These are phyloP conservation scores for Buddleja alternifolia DNA, from an alignment of 257 asterid species.

Conservation along the genomic window DNA sequence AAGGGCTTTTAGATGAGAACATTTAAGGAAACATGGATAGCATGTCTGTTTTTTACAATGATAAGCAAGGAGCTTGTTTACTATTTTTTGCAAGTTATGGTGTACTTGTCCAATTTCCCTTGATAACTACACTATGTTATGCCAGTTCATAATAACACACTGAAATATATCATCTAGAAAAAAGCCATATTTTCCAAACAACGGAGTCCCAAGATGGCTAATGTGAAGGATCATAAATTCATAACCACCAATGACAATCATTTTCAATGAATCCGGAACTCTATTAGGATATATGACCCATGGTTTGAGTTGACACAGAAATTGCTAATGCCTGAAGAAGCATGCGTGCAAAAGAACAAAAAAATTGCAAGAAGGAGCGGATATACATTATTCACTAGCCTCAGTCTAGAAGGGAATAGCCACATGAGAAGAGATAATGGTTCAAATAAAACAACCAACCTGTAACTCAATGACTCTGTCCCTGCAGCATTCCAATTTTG, in stretches of 20 bases:
- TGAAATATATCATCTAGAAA: background rate
- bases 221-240: background rate
- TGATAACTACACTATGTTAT: background rate
- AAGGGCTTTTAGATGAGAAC: background rate
- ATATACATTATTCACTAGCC: background rate
- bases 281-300: background rate
- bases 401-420: slow-evolving; percentile 23
- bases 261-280: background rate
- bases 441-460: slow-evolving; percentile 51
- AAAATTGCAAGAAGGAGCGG: slow-evolving; percentile 14
- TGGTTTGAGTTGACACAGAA: background rate
- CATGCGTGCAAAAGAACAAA: slow-evolving; percentile 12
- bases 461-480: slow-evolving; percentile 61
- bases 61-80: background rate
- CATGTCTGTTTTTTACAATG: background rate
- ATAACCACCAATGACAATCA: background rate
- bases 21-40: background rate
- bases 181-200: background rate
- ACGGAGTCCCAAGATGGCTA: slow-evolving; percentile 1
- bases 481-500: slow-evolving; percentile 86
- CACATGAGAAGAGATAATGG: slow-evolving; percentile 22
- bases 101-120: slow-evolving; percentile 16
- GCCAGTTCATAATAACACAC: background rate
- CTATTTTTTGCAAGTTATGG: background rate
- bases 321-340: slow-evolving; percentile 18